Evolutionary conservation across 768 basidiomycete species (phyloP).

Genomic region (Phallus indusiatus): DNA sequence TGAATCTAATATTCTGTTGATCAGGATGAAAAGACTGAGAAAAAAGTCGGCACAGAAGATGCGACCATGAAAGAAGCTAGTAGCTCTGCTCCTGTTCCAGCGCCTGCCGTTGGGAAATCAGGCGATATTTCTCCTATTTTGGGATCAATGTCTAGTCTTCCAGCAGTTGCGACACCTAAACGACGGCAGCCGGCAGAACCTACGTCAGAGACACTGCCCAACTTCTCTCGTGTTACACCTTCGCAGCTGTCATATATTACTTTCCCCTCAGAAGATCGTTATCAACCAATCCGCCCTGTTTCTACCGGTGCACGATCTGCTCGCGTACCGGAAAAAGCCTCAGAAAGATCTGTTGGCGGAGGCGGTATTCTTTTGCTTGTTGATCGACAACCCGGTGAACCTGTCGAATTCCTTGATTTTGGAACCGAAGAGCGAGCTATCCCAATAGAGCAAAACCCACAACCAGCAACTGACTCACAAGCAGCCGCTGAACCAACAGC

Average conservation of each 20-base stretch:
- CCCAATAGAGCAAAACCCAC: constrained; percentile 17
- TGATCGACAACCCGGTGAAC: constrained; percentile 62
- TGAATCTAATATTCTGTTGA: background rate
- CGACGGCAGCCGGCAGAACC: constrained; percentile 52
- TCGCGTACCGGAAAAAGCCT: constrained; percentile 17
- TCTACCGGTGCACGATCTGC: constrained; percentile 29
- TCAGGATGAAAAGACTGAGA: constrained; percentile 49
- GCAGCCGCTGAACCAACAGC: constrained; percentile 22
- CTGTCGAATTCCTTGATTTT: constrained; percentile 64
- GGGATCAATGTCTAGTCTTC: constrained; percentile 41
- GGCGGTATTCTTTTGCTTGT: constrained; percentile 81
- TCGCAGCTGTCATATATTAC: constrained; percentile 77
- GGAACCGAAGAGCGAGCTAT: constrained; percentile 31
- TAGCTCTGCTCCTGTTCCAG: constrained; percentile 18
- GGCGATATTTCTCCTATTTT: constrained; percentile 50
- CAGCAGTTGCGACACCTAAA: constrained; percentile 22
- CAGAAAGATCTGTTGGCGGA: constrained; percentile 65
- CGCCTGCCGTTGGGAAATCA: constrained; percentile 26
- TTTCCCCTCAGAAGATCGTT: constrained; percentile 72
- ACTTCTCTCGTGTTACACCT: constrained; percentile 89
- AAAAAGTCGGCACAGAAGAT: constrained; percentile 51
- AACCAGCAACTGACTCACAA: constrained; percentile 21
- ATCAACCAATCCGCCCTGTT: constrained; percentile 82
- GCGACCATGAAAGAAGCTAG: constrained; percentile 67
- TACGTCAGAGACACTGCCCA: constrained; percentile 61